phyloP scores from a whole-genome alignment of 2,329 filamentous ascomycete genomes.

The Ophiobolus disseminans region DNA sequence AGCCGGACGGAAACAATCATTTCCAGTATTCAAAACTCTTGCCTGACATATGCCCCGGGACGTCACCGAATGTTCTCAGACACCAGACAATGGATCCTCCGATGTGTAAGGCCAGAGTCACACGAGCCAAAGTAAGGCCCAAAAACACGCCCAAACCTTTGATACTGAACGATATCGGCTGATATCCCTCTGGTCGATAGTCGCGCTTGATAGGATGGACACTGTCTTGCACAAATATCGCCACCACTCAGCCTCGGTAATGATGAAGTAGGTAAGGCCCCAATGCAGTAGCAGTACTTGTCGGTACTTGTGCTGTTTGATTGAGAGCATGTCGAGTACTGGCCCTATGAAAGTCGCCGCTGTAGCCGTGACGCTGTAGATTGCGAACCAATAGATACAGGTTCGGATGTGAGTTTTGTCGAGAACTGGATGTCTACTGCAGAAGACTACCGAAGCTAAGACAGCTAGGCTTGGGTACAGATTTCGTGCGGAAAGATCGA shows the following conservation, averaged over 20 bases:
- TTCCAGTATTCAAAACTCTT: too few species aligned
- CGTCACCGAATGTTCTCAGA: not conserved
- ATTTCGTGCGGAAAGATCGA: too few species aligned
- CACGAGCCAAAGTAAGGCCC: not conserved
- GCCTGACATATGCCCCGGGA: too few species aligned
- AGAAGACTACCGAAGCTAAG: too few species aligned
- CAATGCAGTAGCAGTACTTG: not conserved
- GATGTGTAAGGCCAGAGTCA: not conserved
- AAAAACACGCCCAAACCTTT: not conserved
- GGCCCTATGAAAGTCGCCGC: not conserved
- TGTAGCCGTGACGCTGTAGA: too few species aligned
- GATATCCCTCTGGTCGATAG: not conserved
- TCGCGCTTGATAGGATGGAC: not conserved
- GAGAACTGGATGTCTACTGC: too few species aligned
- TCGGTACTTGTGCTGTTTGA: not conserved
- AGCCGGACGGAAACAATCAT: too few species aligned
- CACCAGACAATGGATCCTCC: not conserved
- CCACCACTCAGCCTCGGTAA: not conserved
- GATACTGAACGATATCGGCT: too few species aligned
- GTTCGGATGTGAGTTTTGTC: too few species aligned
- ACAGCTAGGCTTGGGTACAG: too few species aligned
- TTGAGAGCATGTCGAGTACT: not conserved
- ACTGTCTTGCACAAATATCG: not conserved
- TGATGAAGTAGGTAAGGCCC: not conserved
- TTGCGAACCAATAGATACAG: too few species aligned